These are phyloP conservation scores for Calamus simplicifolius DNA, from an alignment of 176 grass and related monocot genomes.

Conservation along the genomic window DNA sequence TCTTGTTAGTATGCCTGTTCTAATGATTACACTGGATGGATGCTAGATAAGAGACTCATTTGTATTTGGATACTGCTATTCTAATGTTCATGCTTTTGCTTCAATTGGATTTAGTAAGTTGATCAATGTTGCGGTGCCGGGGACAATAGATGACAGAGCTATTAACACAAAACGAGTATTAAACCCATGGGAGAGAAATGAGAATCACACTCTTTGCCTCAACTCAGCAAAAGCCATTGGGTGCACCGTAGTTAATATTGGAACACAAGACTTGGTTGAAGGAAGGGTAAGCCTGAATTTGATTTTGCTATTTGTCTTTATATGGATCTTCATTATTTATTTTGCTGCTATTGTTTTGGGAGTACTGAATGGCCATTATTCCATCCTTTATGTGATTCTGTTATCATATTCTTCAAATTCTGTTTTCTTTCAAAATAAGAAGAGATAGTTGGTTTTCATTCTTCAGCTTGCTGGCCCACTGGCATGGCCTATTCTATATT, in stretches of 20 bases:
- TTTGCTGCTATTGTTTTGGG: background rate
- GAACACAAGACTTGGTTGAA: conserved; percentile 96
- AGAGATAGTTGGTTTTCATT: no score
- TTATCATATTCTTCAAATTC: no score
- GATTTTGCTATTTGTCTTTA: background rate
- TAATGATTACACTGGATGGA: no score
- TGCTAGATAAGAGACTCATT: no score
- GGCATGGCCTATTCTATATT: no score
- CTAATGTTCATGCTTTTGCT: background rate
- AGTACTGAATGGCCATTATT: no score
- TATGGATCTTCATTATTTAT: conserved; percentile 14
- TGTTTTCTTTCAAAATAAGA: no score
- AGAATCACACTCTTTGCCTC: conserved; percentile 98
- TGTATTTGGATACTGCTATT: no score
- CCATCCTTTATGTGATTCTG: no score
- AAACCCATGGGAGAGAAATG: conserved; percentile 98
- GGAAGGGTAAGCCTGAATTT: conserved; percentile 62
- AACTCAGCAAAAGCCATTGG: conserved; percentile 99
- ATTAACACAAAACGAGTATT: conserved; percentile 97
- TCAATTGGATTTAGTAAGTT: conserved; percentile 62
- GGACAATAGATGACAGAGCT: conserved; percentile 98
- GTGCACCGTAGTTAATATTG: conserved; percentile 98
- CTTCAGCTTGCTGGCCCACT: no score
- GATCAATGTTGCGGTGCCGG: conserved; percentile 96
- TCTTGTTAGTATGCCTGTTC: no score